phyloP scores from a whole-genome alignment of 371 early-diverging fungal species.

The Capillidium rhysosporum region DNA sequence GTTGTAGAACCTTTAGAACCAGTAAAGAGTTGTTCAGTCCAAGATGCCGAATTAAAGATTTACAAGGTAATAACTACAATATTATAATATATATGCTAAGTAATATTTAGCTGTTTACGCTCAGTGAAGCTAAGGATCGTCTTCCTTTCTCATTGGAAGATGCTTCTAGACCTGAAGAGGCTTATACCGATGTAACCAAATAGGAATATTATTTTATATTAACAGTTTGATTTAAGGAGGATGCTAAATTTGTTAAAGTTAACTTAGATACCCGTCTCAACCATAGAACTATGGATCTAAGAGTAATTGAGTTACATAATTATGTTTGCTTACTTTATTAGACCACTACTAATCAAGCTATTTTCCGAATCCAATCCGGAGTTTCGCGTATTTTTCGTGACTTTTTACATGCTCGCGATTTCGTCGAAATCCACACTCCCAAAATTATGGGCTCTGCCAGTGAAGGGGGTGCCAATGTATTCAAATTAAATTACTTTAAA shows the following conservation, averaged over 20 bases:
- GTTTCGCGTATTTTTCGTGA: conserved; percentile 91
- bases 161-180: conserved; percentile 72
- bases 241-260: conserved; percentile 51
- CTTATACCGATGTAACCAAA: conserved; percentile 28
- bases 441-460: conserved; percentile 93
- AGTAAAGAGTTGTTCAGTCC: conserved; percentile 81
- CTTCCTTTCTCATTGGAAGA: conserved; percentile 95
- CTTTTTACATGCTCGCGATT: conserved; percentile 61
- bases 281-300: conserved; percentile 91
- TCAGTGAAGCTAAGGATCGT: conserved; percentile 55
- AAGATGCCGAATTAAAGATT: conserved; percentile 73
- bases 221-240: neutral
- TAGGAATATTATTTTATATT: neutral
- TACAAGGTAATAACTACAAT: conserved; percentile 18
- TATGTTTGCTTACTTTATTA: conserved; percentile 7
- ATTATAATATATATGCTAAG: neutral
- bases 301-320: conserved; percentile 24
- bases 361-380: conserved; percentile 93
- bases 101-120: conserved; percentile 30
- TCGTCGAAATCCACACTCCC: conserved; percentile 98
- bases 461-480: conserved; percentile 99
- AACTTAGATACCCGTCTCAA: conserved; percentile 88
- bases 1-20: conserved; percentile 62
- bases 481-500: conserved; percentile 95
- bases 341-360: conserved; percentile 93